Percentiles rank a stretch among this genome's conserved stretches.
Conservation (phyloP, 1,284 basidiomycete species). For the Trametes versicolor region DNA sequence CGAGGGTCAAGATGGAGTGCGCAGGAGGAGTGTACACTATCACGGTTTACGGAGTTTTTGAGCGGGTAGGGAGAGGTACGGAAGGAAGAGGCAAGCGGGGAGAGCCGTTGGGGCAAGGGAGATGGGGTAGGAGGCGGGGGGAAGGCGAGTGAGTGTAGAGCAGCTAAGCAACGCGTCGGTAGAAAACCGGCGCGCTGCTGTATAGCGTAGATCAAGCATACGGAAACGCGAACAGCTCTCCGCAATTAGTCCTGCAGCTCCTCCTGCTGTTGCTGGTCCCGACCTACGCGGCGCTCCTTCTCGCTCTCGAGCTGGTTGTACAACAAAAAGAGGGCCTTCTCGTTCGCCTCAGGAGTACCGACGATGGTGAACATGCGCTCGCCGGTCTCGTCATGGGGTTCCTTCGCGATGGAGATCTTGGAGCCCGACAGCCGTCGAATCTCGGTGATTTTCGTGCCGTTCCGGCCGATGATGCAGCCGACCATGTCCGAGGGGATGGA, state of each 20-base stretch:
- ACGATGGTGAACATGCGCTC: constrained; percentile 99
- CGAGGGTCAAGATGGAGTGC: constrained; percentile 30
- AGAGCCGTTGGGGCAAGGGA: constrained; percentile 4
- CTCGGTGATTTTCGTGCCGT: constrained; percentile 98
- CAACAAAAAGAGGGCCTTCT: constrained; percentile 95
- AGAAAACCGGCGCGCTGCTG: constrained; percentile 9
- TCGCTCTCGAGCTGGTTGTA: constrained; percentile 98
- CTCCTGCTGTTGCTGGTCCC: constrained; percentile 75
- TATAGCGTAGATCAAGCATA: constrained; percentile 24
- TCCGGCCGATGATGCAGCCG: constrained; percentile 96
- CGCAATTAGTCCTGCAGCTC: constrained; percentile 45
- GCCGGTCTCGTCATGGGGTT: constrained; percentile 97
- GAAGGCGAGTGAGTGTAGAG: constrained; percentile 13
- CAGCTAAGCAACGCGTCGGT: constrained; percentile 6
- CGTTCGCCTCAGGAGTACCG: constrained; percentile 95
- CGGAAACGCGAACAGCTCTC: constrained; percentile 19
- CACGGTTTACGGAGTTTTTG: constrained; percentile 31
- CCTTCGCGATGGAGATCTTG: constrained; percentile 98
- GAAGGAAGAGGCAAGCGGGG: constrained; percentile 21
- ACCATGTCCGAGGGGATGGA: constrained; percentile 99
- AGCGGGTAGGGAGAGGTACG: constrained; percentile 19
- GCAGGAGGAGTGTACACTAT: constrained; percentile 31
- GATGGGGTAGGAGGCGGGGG: background rate
- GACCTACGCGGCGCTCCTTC: constrained; percentile 90
- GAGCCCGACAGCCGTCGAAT: constrained; percentile 97